Evolutionary conservation across 257 asterid genomes (phyloP).

Genomic region (Schizonepeta tenuifolia): DNA sequence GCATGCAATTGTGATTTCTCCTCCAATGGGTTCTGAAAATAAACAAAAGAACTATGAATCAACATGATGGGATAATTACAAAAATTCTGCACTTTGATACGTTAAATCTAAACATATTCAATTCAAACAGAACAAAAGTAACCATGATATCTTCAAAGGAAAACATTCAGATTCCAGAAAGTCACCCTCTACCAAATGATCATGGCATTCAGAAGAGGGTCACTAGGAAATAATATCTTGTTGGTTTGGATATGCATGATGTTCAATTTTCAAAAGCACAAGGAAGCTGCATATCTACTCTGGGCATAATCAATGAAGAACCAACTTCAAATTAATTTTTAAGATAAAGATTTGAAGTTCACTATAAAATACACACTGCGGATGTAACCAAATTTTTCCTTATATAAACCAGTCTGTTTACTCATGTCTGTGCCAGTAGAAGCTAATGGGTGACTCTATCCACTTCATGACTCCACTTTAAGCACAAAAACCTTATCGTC

Average conservation of each 20-base stretch:
- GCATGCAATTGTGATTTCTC: conserved; percentile 82
- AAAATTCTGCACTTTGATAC: conserved; percentile 20
- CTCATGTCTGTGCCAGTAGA: conserved; percentile 2
- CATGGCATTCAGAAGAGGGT: conserved; percentile 20
- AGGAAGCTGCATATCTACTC: background rate
- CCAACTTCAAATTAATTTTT: conserved; percentile 7
- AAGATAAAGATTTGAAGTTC: conserved; percentile 10
- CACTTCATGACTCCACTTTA: conserved; percentile 8
- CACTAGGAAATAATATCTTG: too few relatives aligned
- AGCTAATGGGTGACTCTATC: conserved; percentile 8
- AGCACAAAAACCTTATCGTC: conserved; percentile 18
- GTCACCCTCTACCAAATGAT: background rate
- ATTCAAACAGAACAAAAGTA: conserved; percentile 18
- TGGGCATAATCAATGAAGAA: background rate
- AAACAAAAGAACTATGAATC: conserved; percentile 16
- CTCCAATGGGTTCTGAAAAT: conserved; percentile 82
- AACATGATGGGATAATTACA: conserved; percentile 4
- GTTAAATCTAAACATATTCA: background rate
- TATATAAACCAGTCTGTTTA: too few relatives aligned
- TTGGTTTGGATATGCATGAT: too few relatives aligned
- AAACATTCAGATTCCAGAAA: background rate
- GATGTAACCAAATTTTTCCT: too few relatives aligned
- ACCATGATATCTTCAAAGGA: conserved; percentile 19
- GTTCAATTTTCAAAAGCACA: background rate
- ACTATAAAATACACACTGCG: background rate